Base-by-base conservation (phyloP, 1,284 basidiomycete species). In the Singerocomus inundabilis region DNA sequence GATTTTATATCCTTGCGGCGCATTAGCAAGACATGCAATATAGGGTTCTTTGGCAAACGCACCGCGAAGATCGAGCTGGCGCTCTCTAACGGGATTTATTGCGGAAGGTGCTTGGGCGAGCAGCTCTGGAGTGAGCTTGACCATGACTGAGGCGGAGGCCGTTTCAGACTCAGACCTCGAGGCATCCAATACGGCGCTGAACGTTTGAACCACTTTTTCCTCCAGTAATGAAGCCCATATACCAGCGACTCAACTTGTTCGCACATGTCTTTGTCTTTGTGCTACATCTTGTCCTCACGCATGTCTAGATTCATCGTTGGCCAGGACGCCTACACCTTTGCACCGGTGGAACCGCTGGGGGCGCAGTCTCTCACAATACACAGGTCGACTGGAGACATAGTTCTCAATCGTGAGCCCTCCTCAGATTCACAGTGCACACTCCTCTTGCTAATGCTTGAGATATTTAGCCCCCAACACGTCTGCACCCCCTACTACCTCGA, bases 11-110 rank as follows among this genome's bases (percentile, higher is more conserved):
- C 94, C 93, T 96, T 21, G 38, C 6, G n/a, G 21, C 41, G 24
- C 7, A 36, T 66, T 34, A 68, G 49, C 40, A 26, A 30, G 44
- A n/a, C 33, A 53, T 66, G 63, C 60, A 64, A 58, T 58, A 48
- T 51, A 42, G 49, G 56, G 35, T 49, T 39, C 54, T 48, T 47
- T 40, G 49, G 34, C 34, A 33, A 52, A 71, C 85, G 65, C 64
- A 93, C 94, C 94, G 81, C 94, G 76, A 45, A 98, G 81, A 68
- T 98, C 94, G 53, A 99, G 81, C 73, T 98, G 91, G 51, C 97
- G 83, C 70, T 99, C 94, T 72, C 93, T 95, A 50, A 95, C 72
- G 29, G 94, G 84, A 67, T 96, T 98, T 57, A 97, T 78, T 54
- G 85, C 81, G 49, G 91, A 91, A 46, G 80, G 74, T 40, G 84